phyloP scores from a whole-genome alignment of 2,329 filamentous ascomycete genomes.

The Xylariaceae sp. region DNA sequence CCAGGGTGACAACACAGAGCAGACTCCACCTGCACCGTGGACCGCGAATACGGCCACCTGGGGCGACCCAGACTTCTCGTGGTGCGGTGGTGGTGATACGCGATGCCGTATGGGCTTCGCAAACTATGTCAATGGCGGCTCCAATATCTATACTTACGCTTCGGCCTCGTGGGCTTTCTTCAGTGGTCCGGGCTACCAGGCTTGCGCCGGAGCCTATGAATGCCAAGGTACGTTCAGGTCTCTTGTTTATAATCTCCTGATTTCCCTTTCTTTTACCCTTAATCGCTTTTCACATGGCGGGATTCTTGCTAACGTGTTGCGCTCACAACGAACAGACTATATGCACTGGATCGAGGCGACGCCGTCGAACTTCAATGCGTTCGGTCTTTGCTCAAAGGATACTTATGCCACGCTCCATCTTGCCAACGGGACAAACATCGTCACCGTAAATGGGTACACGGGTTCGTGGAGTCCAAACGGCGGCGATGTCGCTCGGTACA shows the following conservation, averaged over 20 bases:
- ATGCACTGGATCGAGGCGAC: slow-evolving; percentile 39
- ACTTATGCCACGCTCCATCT: slow-evolving; percentile 33
- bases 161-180: slow-evolving; percentile 44
- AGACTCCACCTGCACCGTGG: slow-evolving; percentile 38
- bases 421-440: slow-evolving; percentile 33
- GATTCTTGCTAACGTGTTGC: not conserved
- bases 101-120: slow-evolving; percentile 41
- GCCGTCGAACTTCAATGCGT: slow-evolving; percentile 37
- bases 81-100: slow-evolving; percentile 35
- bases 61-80: slow-evolving; percentile 42
- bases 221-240: slow-evolving; percentile 31
- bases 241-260: not conserved
- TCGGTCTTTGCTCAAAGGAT: slow-evolving; percentile 41
- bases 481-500: slow-evolving; percentile 37
- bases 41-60: slow-evolving; percentile 32
- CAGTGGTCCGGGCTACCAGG: slow-evolving; percentile 36
- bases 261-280: not conserved
- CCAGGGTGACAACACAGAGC: slow-evolving; percentile 37
- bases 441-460: slow-evolving; percentile 30
- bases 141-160: slow-evolving; percentile 37
- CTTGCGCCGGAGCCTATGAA: slow-evolving; percentile 30
- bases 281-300: not conserved
- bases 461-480: slow-evolving; percentile 33
- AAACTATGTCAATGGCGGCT: slow-evolving; percentile 41
- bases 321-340: slow-evolving; percentile 23